Percentiles rank a stretch among this genome's conserved stretches.
Conservation (phyloP, 1,284 basidiomycete genomes). For the Trichosporon coremiiforme region DNA sequence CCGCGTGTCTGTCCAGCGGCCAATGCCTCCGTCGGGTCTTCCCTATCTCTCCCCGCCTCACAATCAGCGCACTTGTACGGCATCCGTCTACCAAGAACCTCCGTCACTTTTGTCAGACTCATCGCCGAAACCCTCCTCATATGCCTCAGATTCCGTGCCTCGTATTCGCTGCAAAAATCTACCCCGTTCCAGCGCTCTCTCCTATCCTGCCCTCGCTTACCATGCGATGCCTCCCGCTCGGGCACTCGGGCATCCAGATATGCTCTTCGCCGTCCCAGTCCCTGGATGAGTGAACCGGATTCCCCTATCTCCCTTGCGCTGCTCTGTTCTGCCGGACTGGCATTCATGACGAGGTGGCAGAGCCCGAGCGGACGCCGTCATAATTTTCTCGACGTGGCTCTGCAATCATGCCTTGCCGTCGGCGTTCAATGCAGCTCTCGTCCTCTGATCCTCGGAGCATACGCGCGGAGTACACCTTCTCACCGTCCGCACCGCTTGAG, state of each 20-base stretch:
- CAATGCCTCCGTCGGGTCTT: constrained; percentile 6
- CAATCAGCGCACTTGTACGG: constrained; percentile 15
- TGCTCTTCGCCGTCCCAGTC: constrained; percentile 12
- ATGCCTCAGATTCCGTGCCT: constrained; percentile 8
- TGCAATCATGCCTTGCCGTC: neutral
- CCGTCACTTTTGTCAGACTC: neutral
- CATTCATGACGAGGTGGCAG: constrained; percentile 12
- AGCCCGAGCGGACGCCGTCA: constrained; percentile 9
- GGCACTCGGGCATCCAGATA: constrained; percentile 15
- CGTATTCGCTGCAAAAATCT: neutral
- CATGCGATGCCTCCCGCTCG: neutral
- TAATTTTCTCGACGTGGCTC: neutral
- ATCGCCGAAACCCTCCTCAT: neutral
- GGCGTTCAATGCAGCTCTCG: neutral
- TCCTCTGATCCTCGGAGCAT: constrained; percentile 1
- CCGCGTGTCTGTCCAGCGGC: too few relatives aligned
- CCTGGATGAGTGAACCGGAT: constrained; percentile 2
- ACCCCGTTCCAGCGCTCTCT: neutral
- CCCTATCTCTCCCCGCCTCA: constrained; percentile 11
- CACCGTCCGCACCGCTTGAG: neutral
- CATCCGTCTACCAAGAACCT: neutral
- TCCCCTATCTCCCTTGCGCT: constrained; percentile 15
- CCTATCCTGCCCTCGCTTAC: neutral
- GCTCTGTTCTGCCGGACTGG: constrained; percentile 3
- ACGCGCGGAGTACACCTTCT: neutral